A percentile compares a stretch with the other conserved stretches of the same genome.
Evolutionary conservation across 495 filamentous ascomycete species (phyloP).

Genomic region (Xylaria cubensis): DNA sequence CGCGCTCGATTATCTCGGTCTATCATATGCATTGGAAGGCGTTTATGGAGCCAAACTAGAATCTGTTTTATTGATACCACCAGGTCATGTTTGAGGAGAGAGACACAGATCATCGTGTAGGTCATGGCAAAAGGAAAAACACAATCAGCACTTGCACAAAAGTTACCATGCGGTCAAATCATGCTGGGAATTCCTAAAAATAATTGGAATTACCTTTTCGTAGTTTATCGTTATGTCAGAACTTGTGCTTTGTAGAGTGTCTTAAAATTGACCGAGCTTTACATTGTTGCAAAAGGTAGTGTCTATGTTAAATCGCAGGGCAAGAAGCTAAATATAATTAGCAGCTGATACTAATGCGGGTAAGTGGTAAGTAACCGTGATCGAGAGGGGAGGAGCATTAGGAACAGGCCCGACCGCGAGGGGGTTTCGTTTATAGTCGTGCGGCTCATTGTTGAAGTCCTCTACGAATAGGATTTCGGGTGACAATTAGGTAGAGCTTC

Average conservation of each 20-base stretch:
- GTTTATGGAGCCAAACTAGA: constrained; percentile 29
- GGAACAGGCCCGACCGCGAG: no score
- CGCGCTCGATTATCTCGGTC: neutral
- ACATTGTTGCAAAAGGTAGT: no score
- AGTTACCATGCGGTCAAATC: neutral
- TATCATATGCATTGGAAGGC: constrained; percentile 39
- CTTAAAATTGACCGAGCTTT: neutral
- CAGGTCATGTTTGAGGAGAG: constrained; percentile 13
- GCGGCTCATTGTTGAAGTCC: no score
- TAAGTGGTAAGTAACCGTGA: no score
- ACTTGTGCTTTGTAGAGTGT: no score
- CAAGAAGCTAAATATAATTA: no score
- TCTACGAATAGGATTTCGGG: no score
- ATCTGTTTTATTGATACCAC: constrained; percentile 26
- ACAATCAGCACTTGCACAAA: neutral
- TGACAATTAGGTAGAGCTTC: no score
- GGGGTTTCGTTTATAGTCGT: no score
- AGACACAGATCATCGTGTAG: neutral
- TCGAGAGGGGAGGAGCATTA: no score
- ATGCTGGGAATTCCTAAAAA: neutral
- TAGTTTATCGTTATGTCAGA: neutral
- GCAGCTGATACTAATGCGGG: no score
- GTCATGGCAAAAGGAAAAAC: neutral
- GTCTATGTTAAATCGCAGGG: no score
- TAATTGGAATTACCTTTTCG: neutral